phyloP scores from a whole-genome alignment of 73 alveolate genomes.

The Uronychia setigera region DNA sequence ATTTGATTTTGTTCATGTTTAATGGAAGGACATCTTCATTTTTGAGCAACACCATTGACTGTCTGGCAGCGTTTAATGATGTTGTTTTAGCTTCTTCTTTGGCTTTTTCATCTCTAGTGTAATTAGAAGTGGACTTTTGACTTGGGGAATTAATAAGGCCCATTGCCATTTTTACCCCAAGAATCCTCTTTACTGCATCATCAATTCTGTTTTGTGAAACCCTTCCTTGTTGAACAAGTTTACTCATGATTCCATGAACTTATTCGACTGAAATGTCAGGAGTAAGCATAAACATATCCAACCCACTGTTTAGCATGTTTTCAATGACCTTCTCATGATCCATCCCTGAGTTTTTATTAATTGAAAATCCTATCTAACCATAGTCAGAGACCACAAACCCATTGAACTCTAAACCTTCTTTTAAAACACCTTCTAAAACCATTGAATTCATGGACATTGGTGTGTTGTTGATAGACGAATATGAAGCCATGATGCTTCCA shows the following conservation, averaged over 20 bases:
- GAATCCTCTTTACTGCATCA: slow-evolving; percentile 68
- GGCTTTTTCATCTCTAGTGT: background rate
- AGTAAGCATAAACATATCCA: slow-evolving; percentile 64
- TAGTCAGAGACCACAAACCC: slow-evolving; percentile 52
- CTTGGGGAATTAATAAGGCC: slow-evolving; percentile 26
- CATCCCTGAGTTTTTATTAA: too few relatives aligned
- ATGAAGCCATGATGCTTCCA: slow-evolving; percentile 57
- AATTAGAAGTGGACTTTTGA: background rate
- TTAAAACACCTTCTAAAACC: slow-evolving; percentile 23
- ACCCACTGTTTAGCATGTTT: slow-evolving; percentile 33
- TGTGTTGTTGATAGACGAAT: slow-evolving; percentile 47
- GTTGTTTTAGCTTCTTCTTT: slow-evolving; percentile 10
- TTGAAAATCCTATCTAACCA: slow-evolving; percentile 39
- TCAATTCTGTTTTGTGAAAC: slow-evolving; percentile 35
- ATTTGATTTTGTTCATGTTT: slow-evolving; percentile 18
- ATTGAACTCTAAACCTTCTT: slow-evolving; percentile 30
- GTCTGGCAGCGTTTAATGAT: slow-evolving; percentile 43
- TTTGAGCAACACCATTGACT: slow-evolving; percentile 52
- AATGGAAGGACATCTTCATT: slow-evolving; percentile 38
- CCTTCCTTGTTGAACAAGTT: slow-evolving; percentile 21
- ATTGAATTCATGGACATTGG: slow-evolving; percentile 52
- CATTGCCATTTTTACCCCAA: slow-evolving; percentile 45
- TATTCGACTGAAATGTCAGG: too few relatives aligned
- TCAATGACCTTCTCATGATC: too few relatives aligned
- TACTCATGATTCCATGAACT: background rate